phyloP scores from a whole-genome alignment of 225 moss, liverwort and hornwort genomes.

The Thuidium tamariscinum region DNA sequence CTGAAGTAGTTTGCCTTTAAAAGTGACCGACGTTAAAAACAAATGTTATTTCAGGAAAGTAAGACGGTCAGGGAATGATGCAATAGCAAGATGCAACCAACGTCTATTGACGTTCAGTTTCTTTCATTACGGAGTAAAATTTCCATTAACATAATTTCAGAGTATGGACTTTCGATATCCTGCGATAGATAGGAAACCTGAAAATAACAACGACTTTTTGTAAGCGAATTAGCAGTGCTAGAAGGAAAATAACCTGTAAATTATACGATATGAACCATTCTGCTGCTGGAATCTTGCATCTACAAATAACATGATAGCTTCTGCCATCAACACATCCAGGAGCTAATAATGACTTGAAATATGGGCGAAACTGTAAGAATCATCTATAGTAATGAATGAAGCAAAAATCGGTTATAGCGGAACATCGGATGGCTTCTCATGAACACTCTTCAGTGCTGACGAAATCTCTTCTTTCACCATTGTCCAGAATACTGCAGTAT shows the following conservation, averaged over 20 bases:
- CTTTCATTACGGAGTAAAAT: not conserved
- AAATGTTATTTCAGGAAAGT: not conserved
- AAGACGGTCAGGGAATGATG: not conserved
- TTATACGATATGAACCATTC: not conserved
- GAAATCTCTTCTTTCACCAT: slow-evolving; percentile 54
- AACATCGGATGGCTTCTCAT: not conserved
- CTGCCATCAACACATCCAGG: not conserved
- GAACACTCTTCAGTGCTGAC: not conserved
- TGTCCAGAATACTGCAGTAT: slow-evolving; percentile 70
- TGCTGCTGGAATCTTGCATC: not conserved
- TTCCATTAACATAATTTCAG: not conserved
- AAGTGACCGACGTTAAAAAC: not conserved
- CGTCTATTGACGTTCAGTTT: not conserved
- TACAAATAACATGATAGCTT: not conserved
- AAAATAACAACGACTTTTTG: not conserved
- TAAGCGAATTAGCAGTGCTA: not conserved
- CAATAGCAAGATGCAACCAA: not conserved
- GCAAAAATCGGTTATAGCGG: not conserved
- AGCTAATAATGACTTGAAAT: not conserved
- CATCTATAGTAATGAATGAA: not conserved
- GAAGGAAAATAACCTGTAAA: not conserved
- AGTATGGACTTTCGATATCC: not conserved
- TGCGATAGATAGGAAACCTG: not conserved
- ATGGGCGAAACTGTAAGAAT: not conserved
- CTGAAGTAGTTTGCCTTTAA: not conserved